These are phyloP conservation scores for Aspergillus leporis DNA, from an alignment of 495 filamentous ascomycete species.

Conservation along the genomic window DNA sequence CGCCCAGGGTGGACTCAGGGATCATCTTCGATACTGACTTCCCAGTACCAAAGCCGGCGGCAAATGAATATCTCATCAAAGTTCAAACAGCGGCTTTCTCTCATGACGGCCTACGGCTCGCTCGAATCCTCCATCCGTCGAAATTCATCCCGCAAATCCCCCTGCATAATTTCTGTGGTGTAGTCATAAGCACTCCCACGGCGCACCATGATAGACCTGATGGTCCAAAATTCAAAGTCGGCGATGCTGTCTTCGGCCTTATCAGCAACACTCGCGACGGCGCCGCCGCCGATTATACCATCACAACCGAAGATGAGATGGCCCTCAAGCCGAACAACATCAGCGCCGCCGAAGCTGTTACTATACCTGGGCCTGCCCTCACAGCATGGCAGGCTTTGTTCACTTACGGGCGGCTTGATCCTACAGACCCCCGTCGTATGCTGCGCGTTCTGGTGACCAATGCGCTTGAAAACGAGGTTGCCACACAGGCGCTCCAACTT, in stretches of 20 bases:
- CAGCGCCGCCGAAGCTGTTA: constrained; percentile 49
- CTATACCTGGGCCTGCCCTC: constrained; percentile 52
- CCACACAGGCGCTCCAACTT: constrained; percentile 37
- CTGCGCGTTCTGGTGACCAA: constrained; percentile 41
- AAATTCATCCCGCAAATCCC: constrained; percentile 51
- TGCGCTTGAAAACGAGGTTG: constrained; percentile 38
- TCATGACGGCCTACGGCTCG: constrained; percentile 52
- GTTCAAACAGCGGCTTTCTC: constrained; percentile 58
- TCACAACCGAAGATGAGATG: constrained; percentile 52
- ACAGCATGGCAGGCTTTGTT: constrained; percentile 65
- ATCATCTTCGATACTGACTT: constrained; percentile 38
- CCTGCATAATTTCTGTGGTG: constrained; percentile 58
- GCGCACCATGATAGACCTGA: constrained; percentile 36
- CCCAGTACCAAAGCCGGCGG: constrained; percentile 40
- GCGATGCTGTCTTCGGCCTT: constrained; percentile 55
- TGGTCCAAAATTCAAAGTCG: constrained; percentile 47
- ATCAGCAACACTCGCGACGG: constrained; percentile 49
- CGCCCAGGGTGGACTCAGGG: constrained; percentile 23
- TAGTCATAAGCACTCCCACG: constrained; percentile 48
- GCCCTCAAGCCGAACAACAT: constrained; percentile 49
- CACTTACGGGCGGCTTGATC: constrained; percentile 43
- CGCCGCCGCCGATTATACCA: constrained; percentile 51
- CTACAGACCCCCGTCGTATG: constrained; percentile 9
- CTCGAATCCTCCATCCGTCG: constrained; percentile 43
- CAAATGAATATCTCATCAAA: constrained; percentile 58